Base-by-base conservation (phyloP, 768 basidiomycete genomes). In the Vararia minispora region DNA sequence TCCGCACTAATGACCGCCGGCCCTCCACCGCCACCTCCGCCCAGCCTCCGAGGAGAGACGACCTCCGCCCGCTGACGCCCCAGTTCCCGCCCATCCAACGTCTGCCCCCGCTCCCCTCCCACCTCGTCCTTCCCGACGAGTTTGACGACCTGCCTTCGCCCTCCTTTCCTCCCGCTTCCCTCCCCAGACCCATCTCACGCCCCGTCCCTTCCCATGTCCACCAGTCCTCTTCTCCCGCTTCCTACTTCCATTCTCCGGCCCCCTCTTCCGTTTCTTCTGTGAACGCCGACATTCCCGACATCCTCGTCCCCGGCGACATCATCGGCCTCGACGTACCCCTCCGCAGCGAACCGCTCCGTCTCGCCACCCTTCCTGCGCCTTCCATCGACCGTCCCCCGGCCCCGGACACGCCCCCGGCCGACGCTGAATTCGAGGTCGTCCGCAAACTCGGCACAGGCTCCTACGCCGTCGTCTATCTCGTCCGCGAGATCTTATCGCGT, bases 401-500 rank as follows among this genome's bases (percentile, higher is more conserved):
- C 17, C 54, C 59, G 35, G 52, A 66, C 42, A 57, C 64, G 42
- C 52, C 53, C 43, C 65, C 66, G 40, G 74, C 75, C 14, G 78
- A 77, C 12, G 63, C 58, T 16, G 76, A 79, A 47, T 89, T 92
- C 44, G 73, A 89, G 63, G 89, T 97, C 56, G 73, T 92, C 48
- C 68, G 84, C 40, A 76, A 75, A 45, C 74, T 94, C 37, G 91
- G 91, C 34, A 78, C 84, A 0, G 91, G 91, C 49, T 84, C 80
- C 45, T 95, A 94, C 56, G 91, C 91, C 12, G 84, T 90, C 52
- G 91, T 95, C 39, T 97, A 95, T 57, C 79, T 89, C 43, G 91
- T 95, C 20, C 74, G 76, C 33, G 82, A 87, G 58, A 71, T 84
- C 25, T 47, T 70, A 20, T 60, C 56, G 12, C 66, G 62, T 36